Conservation (phyloP, 2,329 filamentous ascomycete genomes). For the Diaporthe sp. region DNA sequence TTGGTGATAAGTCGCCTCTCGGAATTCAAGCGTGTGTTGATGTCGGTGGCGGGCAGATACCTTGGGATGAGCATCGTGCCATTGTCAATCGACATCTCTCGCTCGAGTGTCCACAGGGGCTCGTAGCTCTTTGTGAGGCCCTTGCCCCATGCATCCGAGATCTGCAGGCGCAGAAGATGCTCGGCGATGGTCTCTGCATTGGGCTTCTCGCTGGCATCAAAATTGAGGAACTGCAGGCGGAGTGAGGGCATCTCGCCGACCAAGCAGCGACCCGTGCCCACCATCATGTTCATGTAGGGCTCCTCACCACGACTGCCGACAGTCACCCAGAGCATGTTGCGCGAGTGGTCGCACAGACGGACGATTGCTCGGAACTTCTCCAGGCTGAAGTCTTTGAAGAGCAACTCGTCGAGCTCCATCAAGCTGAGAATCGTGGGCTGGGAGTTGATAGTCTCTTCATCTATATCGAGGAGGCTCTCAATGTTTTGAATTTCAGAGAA, state of each 20-base stretch:
- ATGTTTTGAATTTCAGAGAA: slow-evolving; percentile 36
- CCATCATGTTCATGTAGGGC: slow-evolving; percentile 44
- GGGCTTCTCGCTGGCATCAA: slow-evolving; percentile 30
- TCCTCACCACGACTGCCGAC: slow-evolving; percentile 36
- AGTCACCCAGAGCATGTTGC: slow-evolving; percentile 47
- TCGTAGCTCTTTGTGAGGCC: slow-evolving; percentile 12
- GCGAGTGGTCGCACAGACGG: slow-evolving; percentile 31
- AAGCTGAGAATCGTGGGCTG: slow-evolving; percentile 43
- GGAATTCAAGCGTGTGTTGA: slow-evolving; percentile 44
- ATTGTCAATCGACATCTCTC: slow-evolving; percentile 47
- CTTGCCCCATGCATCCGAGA: slow-evolving; percentile 39
- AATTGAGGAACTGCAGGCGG: slow-evolving; percentile 45
- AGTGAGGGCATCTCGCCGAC: slow-evolving; percentile 45
- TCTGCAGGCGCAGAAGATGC: slow-evolving; percentile 41
- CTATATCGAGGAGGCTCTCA: slow-evolving; percentile 35
- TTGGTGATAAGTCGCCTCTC: slow-evolving; percentile 41
- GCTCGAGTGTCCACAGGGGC: slow-evolving; percentile 50
- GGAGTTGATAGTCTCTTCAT: not conserved
- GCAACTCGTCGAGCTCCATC: slow-evolving; percentile 47
- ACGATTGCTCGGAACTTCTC: slow-evolving; percentile 44
- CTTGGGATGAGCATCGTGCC: slow-evolving; percentile 49
- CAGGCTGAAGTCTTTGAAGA: slow-evolving; percentile 45
- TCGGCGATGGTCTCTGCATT: slow-evolving; percentile 33
- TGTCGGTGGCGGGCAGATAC: slow-evolving; percentile 37
- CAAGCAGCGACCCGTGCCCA: slow-evolving; percentile 45